Evolutionary conservation across 148 eudicot genomes (phyloP).

Genomic region (Polygonum aviculare): DNA sequence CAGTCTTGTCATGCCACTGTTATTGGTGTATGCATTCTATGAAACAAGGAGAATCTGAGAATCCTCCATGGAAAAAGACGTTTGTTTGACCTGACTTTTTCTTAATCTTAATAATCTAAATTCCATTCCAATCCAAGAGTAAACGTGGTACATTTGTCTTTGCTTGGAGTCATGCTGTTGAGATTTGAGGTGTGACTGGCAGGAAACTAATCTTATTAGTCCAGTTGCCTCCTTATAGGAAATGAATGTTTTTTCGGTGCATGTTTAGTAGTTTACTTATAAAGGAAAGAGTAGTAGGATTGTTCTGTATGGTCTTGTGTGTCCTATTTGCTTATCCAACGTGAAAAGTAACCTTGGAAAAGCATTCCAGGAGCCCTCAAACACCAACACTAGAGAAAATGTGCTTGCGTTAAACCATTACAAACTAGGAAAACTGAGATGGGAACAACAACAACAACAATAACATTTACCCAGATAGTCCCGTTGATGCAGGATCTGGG

Average conservation of each 20-base stretch:
- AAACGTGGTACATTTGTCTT: background rate
- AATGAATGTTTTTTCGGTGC: background rate
- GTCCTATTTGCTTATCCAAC: background rate
- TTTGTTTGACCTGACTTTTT: background rate
- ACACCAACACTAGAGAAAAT: background rate
- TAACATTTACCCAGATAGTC: too few species aligned
- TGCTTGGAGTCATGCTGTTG: background rate
- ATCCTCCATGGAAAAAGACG: background rate
- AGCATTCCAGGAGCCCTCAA: background rate
- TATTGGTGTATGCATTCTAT: conserved; percentile 56
- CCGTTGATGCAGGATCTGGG: too few species aligned
- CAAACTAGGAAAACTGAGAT: too few species aligned
- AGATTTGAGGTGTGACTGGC: background rate
- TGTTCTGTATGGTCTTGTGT: background rate
- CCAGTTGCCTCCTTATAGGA: background rate
- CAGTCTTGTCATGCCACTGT: conserved; percentile 50
- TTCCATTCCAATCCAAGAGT: conserved; percentile 1
- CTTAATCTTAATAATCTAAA: background rate
- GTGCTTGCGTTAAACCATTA: too few species aligned
- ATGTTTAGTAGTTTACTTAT: background rate
- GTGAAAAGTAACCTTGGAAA: background rate
- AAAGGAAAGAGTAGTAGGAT: background rate
- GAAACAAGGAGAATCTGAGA: conserved; percentile 38
- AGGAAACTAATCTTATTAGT: background rate
- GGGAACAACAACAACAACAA: too few species aligned